These are phyloP conservation scores for Trichoderma cornu-damae DNA, from an alignment of 2,329 filamentous ascomycete genomes.

Conservation along the genomic window DNA sequence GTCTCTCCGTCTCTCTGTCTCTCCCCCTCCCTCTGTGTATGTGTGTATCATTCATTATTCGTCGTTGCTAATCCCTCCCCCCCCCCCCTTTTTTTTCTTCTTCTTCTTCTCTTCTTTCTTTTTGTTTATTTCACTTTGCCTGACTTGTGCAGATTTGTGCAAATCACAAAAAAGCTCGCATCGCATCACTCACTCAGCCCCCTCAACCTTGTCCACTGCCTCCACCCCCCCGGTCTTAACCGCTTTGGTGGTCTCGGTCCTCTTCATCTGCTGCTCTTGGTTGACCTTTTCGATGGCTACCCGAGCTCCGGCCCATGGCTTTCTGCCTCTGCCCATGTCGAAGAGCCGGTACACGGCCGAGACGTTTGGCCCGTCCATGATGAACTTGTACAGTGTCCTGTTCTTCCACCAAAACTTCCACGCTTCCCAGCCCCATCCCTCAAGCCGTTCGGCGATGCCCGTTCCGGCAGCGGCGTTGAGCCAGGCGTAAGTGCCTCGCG, in stretches of 20 bases:
- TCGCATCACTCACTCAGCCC: too few species aligned
- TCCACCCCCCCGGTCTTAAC: not conserved
- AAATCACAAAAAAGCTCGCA: too few species aligned
- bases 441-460: slow-evolving; percentile 36
- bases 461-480: slow-evolving; percentile 41
- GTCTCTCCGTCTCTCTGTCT: too few species aligned
- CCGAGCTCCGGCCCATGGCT: slow-evolving; percentile 37
- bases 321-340: slow-evolving; percentile 35
- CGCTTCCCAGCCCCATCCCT: slow-evolving; percentile 35
- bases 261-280: slow-evolving; percentile 20
- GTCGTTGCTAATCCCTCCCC: too few species aligned
- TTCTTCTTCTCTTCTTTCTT: too few species aligned
- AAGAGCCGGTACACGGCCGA: slow-evolving; percentile 40
- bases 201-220: not conserved
- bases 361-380: slow-evolving; percentile 37
- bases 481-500: slow-evolving; percentile 29
- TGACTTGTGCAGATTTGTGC: too few species aligned
- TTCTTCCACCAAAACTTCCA: slow-evolving; percentile 43
- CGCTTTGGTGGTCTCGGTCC: not conserved
- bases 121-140: too few species aligned
- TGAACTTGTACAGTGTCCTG: slow-evolving; percentile 36
- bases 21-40: too few species aligned
- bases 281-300: slow-evolving; percentile 30
- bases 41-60: too few species aligned
- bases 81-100: too few species aligned